Base-by-base conservation (phyloP, 352 stramenopile genomes). In the Blastocystis sp. region DNA sequence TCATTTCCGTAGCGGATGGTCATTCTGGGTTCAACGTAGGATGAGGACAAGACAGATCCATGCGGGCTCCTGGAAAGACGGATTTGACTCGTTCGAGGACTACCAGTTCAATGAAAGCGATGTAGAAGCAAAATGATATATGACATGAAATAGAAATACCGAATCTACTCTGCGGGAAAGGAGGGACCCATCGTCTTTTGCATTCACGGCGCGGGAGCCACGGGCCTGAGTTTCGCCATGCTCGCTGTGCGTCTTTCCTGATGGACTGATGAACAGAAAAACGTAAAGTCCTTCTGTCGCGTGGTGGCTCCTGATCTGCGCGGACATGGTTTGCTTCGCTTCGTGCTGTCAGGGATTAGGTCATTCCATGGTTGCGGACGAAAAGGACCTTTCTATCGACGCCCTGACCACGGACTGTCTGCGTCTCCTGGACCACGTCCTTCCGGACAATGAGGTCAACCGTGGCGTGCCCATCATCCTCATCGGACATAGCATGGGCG, bases 211-310 rank as follows among this genome's bases (percentile, higher is more conserved):
- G 94, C 93, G 26, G 94, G 94, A 78, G 95, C 95, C 91, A 95
- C 93, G 31, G 95, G 93, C 69, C 94, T 96, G 92, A 96, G 94
- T 69, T 96, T 94, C 93, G 94, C 93, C 80, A 91, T 95, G 24
- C 92, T 94, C 51, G 92, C 93, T 66, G 94, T 96, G 89, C 3
- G 80, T 65, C 12, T 12, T 37, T 0, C 31, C 74, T n/a, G 31
- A 62, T 26, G 55, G 62, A 21, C 0, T 85, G 29, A 51, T 61
- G 26, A 67, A 9, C 76, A 96, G 94, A 91, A 92, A 26, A 81
- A 95, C 63, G 90, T 95, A 13, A 96, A 95, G 85, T 91, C 94
- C 21, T 91, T 91, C 60, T 95, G 93, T 76, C 94, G 91, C n/a
- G 92, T 96, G 55, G 92, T 95, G 79, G 93, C 94, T 24, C 94